A percentile compares a stretch with the other conserved stretches of the same genome.
Evolutionary conservation across 768 basidiomycete genomes (phyloP).

Genomic region (Russula griseocarnosa): DNA sequence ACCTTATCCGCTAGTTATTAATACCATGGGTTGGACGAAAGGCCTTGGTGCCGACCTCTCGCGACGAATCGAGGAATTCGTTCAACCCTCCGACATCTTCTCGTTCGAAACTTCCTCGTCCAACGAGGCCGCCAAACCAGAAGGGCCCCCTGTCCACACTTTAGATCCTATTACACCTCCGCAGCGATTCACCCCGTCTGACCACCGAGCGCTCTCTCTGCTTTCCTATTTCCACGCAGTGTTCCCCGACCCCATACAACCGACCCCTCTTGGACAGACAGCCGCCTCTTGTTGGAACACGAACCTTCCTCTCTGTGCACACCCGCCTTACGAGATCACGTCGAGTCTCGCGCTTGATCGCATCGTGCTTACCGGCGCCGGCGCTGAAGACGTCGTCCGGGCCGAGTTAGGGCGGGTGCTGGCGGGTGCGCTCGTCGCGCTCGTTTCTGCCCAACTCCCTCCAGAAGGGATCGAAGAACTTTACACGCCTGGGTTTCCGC

Average conservation of each 20-base stretch:
- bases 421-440: constrained; percentile 75
- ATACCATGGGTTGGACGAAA: constrained; percentile 97
- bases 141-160: constrained; percentile 37
- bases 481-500: constrained; percentile 53
- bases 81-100: constrained; percentile 59
- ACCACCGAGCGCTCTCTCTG: constrained; percentile 64
- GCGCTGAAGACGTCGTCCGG: constrained; percentile 71
- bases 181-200: constrained; percentile 53
- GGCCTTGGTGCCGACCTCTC: constrained; percentile 85
- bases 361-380: constrained; percentile 67
- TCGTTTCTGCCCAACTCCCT: constrained; percentile 42
- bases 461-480: constrained; percentile 35
- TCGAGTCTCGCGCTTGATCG: constrained; percentile 52
- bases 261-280: constrained; percentile 24
- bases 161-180: constrained; percentile 47
- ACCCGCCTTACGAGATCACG: constrained; percentile 69
- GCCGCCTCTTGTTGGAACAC: constrained; percentile 61
- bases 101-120: constrained; percentile 37
- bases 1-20: constrained; percentile 76
- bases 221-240: constrained; percentile 74
- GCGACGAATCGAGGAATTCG: constrained; percentile 59
- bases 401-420: constrained; percentile 68
- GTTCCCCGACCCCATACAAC: constrained; percentile 35
- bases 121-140: neutral
- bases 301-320: constrained; percentile 59